phyloP scores from a whole-genome alignment of 768 basidiomycete species.

The Suillus alpinus region DNA sequence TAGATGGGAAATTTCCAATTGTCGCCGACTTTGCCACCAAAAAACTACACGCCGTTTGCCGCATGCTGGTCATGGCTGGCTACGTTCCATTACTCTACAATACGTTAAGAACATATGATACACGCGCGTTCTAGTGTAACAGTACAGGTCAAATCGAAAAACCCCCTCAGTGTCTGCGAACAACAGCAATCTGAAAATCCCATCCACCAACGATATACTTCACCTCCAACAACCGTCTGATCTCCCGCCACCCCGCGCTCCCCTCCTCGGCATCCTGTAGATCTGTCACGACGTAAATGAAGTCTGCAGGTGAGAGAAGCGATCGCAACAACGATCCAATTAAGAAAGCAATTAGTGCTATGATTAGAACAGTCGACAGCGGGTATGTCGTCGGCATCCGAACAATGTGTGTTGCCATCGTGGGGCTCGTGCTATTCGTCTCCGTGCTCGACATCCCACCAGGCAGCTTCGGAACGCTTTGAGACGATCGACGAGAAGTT shows the following conservation, averaged over 20 bases:
- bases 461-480: conserved; percentile 29
- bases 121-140: not conserved
- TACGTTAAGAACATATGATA: not conserved
- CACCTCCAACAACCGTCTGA: conserved; percentile 75
- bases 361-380: conserved; percentile 61
- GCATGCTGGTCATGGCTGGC: conserved; percentile 2
- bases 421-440: not conserved
- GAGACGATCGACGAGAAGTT: conserved; percentile 24
- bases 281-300: conserved; percentile 74
- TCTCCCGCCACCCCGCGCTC: conserved; percentile 75
- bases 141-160: not conserved
- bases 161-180: conserved; percentile 56
- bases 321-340: conserved; percentile 89
- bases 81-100: not conserved
- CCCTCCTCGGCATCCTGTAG: conserved; percentile 50
- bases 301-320: conserved; percentile 86
- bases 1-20: conserved; percentile 35
- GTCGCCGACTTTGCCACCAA: conserved; percentile 15
- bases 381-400: conserved; percentile 30
- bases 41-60: conserved; percentile 33
- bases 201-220: conserved; percentile 81
- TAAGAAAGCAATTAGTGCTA: conserved; percentile 85
- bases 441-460: conserved; percentile 31
- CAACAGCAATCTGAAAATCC: conserved; percentile 86
- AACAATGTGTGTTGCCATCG: conserved; percentile 4